phyloP scores from a whole-genome alignment of 208 protist species.

The Porcisia deanei region DNA sequence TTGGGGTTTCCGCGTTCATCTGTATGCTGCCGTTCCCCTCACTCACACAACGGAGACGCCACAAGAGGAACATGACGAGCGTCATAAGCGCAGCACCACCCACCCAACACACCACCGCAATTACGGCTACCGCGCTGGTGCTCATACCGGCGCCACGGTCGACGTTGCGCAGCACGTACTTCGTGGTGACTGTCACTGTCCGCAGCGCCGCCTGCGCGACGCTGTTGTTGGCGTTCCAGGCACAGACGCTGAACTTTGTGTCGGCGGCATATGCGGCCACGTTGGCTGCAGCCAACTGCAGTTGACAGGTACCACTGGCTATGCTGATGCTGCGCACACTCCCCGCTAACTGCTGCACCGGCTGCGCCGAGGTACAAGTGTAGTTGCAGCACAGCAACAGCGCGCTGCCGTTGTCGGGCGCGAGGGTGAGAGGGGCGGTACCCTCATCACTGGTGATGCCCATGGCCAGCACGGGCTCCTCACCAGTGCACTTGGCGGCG shows the following conservation, averaged over 20 bases:
- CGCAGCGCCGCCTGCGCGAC: constrained; percentile 44
- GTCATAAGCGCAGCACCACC: constrained; percentile 32
- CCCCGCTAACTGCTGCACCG: constrained; percentile 25
- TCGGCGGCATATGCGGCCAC: constrained; percentile 24
- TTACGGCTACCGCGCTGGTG: constrained; percentile 32
- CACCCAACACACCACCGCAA: constrained; percentile 36
- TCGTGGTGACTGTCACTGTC: constrained; percentile 25
- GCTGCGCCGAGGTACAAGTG: not conserved
- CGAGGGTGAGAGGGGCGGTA: constrained; percentile 2
- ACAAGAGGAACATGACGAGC: constrained; percentile 26
- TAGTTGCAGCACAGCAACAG: constrained; percentile 18
- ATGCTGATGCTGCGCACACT: constrained; percentile 34
- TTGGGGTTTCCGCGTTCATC: not conserved
- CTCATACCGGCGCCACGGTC: constrained; percentile 19
- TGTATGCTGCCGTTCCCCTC: not conserved
- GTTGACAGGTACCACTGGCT: constrained; percentile 29
- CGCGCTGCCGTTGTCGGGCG: not conserved
- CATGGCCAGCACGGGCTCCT: constrained; percentile 6
- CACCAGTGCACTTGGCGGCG: constrained; percentile 4
- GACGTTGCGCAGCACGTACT: constrained; percentile 17
- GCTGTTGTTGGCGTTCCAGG: constrained; percentile 38
- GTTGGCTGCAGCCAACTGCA: constrained; percentile 28
- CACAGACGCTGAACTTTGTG: constrained; percentile 50
- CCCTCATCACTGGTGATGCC: constrained; percentile 9
- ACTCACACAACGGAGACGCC: constrained; percentile 18